phyloP scores from a whole-genome alignment of 768 basidiomycete genomes.

The Symmetrospora coprosmae region DNA sequence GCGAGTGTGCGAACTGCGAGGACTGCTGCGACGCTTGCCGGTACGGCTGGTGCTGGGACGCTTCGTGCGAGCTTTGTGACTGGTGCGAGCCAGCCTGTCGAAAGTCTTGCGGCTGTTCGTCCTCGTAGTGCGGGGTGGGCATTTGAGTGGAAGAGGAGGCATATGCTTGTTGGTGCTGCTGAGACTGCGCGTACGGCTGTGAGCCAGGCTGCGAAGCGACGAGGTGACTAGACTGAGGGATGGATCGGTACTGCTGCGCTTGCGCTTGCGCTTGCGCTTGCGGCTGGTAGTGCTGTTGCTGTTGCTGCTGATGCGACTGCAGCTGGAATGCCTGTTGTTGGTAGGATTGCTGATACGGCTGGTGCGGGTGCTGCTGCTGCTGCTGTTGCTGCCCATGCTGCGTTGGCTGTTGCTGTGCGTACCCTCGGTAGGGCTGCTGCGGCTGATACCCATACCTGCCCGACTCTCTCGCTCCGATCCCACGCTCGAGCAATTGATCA shows the following conservation, averaged over 20 bases:
- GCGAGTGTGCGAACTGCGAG: no score
- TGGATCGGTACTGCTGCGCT: not conserved
- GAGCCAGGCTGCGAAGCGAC: not conserved
- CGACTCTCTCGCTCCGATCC: conserved; percentile 40
- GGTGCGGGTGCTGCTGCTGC: conserved; percentile 25
- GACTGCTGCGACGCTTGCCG: not conserved
- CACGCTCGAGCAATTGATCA: conserved; percentile 70
- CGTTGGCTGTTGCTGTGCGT: conserved; percentile 6
- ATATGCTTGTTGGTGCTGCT: not conserved
- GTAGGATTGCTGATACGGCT: conserved; percentile 33
- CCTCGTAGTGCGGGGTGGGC: no score
- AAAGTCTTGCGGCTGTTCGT: no score
- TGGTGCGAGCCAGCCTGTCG: no score
- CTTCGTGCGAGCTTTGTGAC: no score
- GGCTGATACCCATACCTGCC: not conserved
- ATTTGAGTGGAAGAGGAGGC: no score
- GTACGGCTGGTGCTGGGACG: not conserved
- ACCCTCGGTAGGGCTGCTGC: not conserved
- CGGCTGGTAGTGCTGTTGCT: not conserved
- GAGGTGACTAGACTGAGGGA: no score
- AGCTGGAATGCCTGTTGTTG: not conserved
- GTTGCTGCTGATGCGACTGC: not conserved
- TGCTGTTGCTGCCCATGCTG: conserved; percentile 28
- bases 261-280: not conserved
- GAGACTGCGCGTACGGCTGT: not conserved